Evolutionary conservation across 2,329 filamentous ascomycete species (phyloP), one percentile per base, ranked within the genome.

Genomic region (Grosmannia clavigera): DNA sequence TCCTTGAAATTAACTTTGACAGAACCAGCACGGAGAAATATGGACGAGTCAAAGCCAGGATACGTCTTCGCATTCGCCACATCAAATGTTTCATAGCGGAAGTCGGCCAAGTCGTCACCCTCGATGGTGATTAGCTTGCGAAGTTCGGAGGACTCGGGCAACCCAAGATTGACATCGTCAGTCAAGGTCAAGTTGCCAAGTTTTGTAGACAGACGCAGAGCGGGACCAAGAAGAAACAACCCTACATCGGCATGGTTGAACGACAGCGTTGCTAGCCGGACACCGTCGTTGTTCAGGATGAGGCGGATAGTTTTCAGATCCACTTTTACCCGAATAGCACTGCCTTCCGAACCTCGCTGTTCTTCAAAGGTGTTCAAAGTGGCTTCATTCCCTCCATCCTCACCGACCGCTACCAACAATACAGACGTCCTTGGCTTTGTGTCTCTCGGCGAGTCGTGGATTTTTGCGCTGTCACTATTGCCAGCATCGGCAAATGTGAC

Each of bases 1-100:
- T 96, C 92, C 4, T 97, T 76, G 70, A 99, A 99, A 70, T 96
- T 97, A 70, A 99, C 80, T 74, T 95, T 97, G 71, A 99, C 87
- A 0, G 94, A 99, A 1, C 94, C 94, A 22, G 94, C 92, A 43
- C 92, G 85, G 12, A 99, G 77, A 68, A 85, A 95, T 35, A 99
- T 85, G 1, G 92, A 92, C 16, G 90, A 94, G 69, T 97, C 92
- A 68, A 97, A 96, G 12, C 94, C 95, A 6, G 94, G 95, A 67
- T 97, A 97, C 12, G 83, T 80, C 58, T 87, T 81, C 2, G 71
- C 67, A 61, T 85, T 84, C 27, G 81, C 80, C 0, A 86, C 72
- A 70, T 97, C 91, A 67, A 95, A 99, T 0, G 94, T 99, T 72
- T 99, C 90, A 67, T 99, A 99, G 59, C 90, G 88, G 76, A 99